Conservation (phyloP, 768 basidiomycete species). For the Daedaleopsis sinensis region DNA sequence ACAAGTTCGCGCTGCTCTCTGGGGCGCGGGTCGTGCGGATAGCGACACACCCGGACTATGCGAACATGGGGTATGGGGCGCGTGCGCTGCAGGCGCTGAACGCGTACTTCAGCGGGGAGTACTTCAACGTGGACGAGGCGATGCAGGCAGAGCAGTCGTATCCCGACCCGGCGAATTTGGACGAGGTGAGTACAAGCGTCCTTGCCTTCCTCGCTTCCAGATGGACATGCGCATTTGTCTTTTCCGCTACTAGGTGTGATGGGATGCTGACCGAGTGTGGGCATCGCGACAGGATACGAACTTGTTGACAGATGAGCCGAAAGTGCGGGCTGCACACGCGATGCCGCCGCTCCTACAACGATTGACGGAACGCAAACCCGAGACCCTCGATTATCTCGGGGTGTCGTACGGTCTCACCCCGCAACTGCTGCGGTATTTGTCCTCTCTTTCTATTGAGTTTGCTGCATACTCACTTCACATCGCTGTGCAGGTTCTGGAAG, state of each 20-base stretch:
- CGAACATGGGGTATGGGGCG: slow-evolving; percentile 95
- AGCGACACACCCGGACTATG: slow-evolving; percentile 95
- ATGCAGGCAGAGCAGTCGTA: slow-evolving; percentile 55
- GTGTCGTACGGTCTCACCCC: slow-evolving; percentile 95
- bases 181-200: slow-evolving; percentile 43
- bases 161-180: slow-evolving; percentile 56
- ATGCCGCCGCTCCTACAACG: slow-evolving; percentile 96
- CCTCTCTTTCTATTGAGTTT: neutral
- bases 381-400: slow-evolving; percentile 90
- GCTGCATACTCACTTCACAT: neutral
- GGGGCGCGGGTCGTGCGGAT: slow-evolving; percentile 92
- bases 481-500: slow-evolving; percentile 83
- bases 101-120: slow-evolving; percentile 91
- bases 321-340: slow-evolving; percentile 66
- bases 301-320: slow-evolving; percentile 79
- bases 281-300: slow-evolving; percentile 40
- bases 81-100: slow-evolving; percentile 86
- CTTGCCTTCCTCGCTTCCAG: neutral
- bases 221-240: neutral
- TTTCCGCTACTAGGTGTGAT: neutral
- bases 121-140: slow-evolving; percentile 83
- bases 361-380: slow-evolving; percentile 87
- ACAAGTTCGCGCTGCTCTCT: slow-evolving; percentile 87
- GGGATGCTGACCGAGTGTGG: neutral
- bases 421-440: slow-evolving; percentile 67